Base-by-base conservation (phyloP, 345 rosid species). In the Schrenkiella parvula region DNA sequence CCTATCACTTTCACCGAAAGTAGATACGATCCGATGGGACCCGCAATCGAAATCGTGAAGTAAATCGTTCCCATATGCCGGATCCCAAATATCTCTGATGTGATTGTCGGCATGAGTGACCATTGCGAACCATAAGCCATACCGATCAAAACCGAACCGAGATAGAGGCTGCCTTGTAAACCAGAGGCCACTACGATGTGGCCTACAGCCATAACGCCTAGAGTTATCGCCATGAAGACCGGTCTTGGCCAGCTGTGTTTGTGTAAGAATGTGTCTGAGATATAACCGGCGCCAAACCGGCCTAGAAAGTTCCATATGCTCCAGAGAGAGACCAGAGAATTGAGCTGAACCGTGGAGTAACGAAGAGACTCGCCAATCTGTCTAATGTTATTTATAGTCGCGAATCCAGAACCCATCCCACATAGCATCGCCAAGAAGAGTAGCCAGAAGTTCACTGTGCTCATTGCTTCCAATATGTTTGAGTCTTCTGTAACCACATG, bases 221-320 rank as follows among this genome's bases (percentile, higher is more conserved):
- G 79, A 54, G 91, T 90, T 53, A 90, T 75, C 5, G 77, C 88
- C 80, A 90, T 89, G 65, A 90, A 88, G 28, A 84, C 42, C 2
- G 98, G 96, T 83, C 97, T 82, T 17, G 84, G 84, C 83, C 80
- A 88, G 15, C 93, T 89, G 34, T 58, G 19, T 69, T 72, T 84
- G 76, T 83, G 86, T 31, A 93, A 80, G 72, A 88, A 79, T 21
- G 78, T 66, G 70, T 93, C 98, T 0, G 98, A 90, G 3, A 88
- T 55, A 26, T 74, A 87, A 22, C 98, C 98, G 8, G 83, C 97
- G 13, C 93, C 93, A 22, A 93, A 88, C 59, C 97, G 88, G 47
- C 97, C 97, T 12, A 93, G 89, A 71, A 90, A 93, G 77, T 88
- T 90, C 98, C 98, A 93, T 82, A 89, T 90, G 70, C 93, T 88